A percentile compares a stretch with the other conserved stretches of the same genome.
Evolutionary conservation across 768 basidiomycete genomes (phyloP).

Genomic region (Russula vinacea): DNA sequence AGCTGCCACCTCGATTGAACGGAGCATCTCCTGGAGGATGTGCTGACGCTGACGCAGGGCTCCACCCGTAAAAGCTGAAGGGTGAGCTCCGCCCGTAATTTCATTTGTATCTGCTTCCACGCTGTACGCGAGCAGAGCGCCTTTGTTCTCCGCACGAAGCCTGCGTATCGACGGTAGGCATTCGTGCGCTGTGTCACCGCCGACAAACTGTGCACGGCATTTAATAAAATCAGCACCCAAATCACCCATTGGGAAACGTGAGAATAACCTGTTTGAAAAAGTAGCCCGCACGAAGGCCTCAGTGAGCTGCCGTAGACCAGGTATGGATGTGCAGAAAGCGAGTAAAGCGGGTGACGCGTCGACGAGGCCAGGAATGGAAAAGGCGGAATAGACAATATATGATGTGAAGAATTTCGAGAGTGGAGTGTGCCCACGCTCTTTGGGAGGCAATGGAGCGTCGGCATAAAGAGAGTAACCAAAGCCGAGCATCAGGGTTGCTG

Average conservation of each 20-base stretch:
- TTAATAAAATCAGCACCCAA: neutral
- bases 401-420: constrained; percentile 53
- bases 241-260: neutral
- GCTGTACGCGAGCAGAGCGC: constrained; percentile 76
- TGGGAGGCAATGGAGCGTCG: constrained; percentile 28
- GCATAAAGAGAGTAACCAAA: constrained; percentile 30
- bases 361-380: constrained; percentile 72
- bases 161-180: constrained; percentile 60
- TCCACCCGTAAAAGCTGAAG: constrained; percentile 31
- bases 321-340: constrained; percentile 53
- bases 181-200: constrained; percentile 74
- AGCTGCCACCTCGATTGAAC: constrained; percentile 73
- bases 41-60: constrained; percentile 56
- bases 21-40: constrained; percentile 71
- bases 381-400: constrained; percentile 79
- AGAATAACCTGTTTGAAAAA: constrained; percentile 71
- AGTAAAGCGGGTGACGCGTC: constrained; percentile 71
- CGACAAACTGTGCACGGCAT: constrained; percentile 63
- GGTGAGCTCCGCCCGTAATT: constrained; percentile 38
- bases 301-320: constrained; percentile 56
- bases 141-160: constrained; percentile 67
- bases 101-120: constrained; percentile 75
- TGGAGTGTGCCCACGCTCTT: constrained; percentile 25
- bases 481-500: constrained; percentile 24
- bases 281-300: constrained; percentile 70